A percentile compares a stretch with the other conserved stretches of the same genome.
Conservation (phyloP, 768 basidiomycete genomes). For the Lactarius vividus region DNA sequence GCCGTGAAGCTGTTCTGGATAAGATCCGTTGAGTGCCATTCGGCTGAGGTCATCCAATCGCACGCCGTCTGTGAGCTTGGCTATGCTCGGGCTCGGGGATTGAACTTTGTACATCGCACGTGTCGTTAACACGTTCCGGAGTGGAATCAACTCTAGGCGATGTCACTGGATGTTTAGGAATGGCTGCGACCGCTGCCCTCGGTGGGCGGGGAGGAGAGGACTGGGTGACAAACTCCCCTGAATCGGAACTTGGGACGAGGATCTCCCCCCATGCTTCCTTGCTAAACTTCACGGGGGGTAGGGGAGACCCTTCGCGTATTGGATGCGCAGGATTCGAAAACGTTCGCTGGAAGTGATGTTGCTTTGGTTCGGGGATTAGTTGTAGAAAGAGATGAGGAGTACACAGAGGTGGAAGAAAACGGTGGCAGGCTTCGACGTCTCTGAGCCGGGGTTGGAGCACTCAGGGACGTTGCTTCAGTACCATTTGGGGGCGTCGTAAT, state of each 20-base stretch:
- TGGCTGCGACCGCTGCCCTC: background rate
- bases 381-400: background rate
- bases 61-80: background rate
- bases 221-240: constrained; percentile 7
- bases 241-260: constrained; percentile 23
- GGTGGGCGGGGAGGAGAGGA: background rate
- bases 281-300: background rate
- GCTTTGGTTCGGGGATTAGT: constrained; percentile 4
- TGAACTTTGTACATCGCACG: background rate
- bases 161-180: background rate
- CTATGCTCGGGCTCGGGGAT: background rate
- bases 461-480: background rate
- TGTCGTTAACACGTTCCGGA: constrained; percentile 1
- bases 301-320: constrained; percentile 13
- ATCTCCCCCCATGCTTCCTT: constrained; percentile 21
- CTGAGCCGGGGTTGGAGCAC: background rate
- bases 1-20: background rate
- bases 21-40: constrained; percentile 15
- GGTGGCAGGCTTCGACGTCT: background rate
- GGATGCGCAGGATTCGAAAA: background rate
- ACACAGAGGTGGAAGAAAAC: background rate
- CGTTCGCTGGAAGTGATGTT: constrained; percentile 8
- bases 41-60: constrained; percentile 7
- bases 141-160: background rate
- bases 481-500: background rate